Base-by-base conservation (phyloP, 805 yeast genomes). In the Wickerhamomyces ciferrii region DNA sequence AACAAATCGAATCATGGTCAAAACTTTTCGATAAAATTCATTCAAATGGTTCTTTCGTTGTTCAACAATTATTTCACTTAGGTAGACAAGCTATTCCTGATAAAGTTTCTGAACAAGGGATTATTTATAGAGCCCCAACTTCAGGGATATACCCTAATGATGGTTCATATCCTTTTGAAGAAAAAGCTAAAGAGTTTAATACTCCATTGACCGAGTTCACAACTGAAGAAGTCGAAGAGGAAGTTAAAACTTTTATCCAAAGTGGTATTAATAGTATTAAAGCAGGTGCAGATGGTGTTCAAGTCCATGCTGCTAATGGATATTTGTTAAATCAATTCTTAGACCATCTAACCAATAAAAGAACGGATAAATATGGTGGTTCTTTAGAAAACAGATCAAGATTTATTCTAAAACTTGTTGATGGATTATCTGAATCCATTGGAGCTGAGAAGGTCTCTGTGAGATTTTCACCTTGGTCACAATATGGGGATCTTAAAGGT, bases 291-390 rank as follows among this genome's bases (percentile, higher is more conserved):
- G 87, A 83, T 60, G 81, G 80, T 52, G 74, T 84, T 32, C 87
- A 84, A 62, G 67, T 84, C 43, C 89, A 83, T 58, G 70, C 69
- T 37, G 88, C 88, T 18, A 81, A 81, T 60, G 87, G 89, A 10
- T 83, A 79, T 58, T 61, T 84, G 47, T 53, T 79, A 38, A 70
- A 74, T 59, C 77, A 79, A 61, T 82, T 84, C 53, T 56, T 81
- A 50, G 76, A 79, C 37, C 68, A 70, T 8, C 50, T 62, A 8
- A 63, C 72, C 41, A 71, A 72, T 57, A 63, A 72, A 42, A 60
- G 72, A 63, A 69, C 71, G 7, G 83, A 78, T 58, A 67, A 75
- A 50, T 78, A 76, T 53, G 83, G 82, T 48, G 83, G 81, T 3
- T 63, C 71, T 5, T 69, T 75, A 52, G 78, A 72, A 53, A 70